These are phyloP conservation scores for Aspergillus funiculosus DNA, from an alignment of 495 filamentous ascomycete genomes.

Conservation along the genomic window DNA sequence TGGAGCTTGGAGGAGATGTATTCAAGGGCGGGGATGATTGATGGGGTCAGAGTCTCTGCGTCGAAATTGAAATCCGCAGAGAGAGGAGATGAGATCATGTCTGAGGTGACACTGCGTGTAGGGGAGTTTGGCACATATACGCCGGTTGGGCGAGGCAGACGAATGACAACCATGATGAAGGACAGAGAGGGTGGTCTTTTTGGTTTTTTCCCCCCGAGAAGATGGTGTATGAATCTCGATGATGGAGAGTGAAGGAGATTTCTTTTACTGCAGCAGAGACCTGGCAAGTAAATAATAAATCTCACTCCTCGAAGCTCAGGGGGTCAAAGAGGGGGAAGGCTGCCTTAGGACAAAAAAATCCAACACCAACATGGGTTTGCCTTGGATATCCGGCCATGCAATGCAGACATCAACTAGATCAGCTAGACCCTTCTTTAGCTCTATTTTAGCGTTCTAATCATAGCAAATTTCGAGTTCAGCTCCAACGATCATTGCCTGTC, in stretches of 20 bases:
- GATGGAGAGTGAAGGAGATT: not conserved
- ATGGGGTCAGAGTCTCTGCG: constrained; percentile 36
- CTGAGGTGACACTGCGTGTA: constrained; percentile 32
- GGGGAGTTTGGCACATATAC: constrained; percentile 38
- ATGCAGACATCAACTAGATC: too few relatives aligned
- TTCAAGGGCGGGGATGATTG: constrained; percentile 42
- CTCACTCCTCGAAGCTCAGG: not conserved
- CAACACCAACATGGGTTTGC: not conserved
- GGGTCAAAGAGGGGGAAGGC: constrained; percentile 11
- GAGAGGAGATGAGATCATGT: constrained; percentile 44
- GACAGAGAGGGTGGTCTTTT: not conserved
- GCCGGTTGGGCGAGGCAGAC: constrained; percentile 39
- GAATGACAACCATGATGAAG: constrained; percentile 36
- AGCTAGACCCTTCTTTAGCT: constrained; percentile 3
- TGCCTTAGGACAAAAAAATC: constrained; percentile 7
- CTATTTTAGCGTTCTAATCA: constrained; percentile 19
- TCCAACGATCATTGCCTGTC: not conserved
- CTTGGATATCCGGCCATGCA: too few relatives aligned
- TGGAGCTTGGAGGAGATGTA: constrained; percentile 46
- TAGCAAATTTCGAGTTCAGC: constrained; percentile 13
- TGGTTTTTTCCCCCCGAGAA: not conserved
- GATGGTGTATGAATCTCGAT: not conserved
- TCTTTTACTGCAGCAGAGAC: not conserved
- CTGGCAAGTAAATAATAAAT: constrained; percentile 4
- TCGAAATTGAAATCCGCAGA: constrained; percentile 41